Conservation (phyloP, 495 filamentous ascomycete species). For the Pyrenula massariospora region DNA sequence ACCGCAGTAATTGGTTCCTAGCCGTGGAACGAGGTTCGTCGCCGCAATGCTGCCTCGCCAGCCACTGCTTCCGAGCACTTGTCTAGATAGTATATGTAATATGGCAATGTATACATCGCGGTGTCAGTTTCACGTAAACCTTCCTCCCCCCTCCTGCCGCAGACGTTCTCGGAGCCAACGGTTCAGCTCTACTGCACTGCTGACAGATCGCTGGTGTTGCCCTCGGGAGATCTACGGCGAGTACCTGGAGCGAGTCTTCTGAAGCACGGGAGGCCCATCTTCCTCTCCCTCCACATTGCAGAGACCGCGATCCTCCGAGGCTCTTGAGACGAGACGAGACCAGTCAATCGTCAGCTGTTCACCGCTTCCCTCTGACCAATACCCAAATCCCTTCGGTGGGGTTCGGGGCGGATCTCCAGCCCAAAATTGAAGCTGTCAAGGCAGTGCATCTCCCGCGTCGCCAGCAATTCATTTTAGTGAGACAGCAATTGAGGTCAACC, state of each 20-base stretch:
- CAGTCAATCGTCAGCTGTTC: not conserved
- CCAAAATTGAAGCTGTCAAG: no score
- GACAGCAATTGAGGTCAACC: no score
- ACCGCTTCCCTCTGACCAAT: not conserved
- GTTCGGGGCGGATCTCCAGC: no score
- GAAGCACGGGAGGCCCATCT: not conserved
- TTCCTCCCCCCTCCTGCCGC: not conserved
- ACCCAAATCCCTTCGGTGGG: no score
- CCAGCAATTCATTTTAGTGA: no score
- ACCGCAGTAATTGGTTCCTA: not conserved
- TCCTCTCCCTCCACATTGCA: no score
- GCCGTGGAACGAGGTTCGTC: not conserved
- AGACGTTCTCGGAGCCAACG: no score
- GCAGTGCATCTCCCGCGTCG: not conserved
- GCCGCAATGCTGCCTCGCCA: not conserved
- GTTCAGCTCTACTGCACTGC: no score
- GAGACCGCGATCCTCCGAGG: not conserved
- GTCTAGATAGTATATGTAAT: no score
- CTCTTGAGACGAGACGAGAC: not conserved
- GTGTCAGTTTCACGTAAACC: not conserved
- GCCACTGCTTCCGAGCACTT: no score
- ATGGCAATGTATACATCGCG: not conserved
- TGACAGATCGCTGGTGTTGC: not conserved
- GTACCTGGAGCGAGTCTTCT: not conserved
- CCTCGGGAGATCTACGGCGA: not conserved